Evolutionary conservation across 768 basidiomycete genomes (phyloP).

Genomic region (Amanita fuliginea): DNA sequence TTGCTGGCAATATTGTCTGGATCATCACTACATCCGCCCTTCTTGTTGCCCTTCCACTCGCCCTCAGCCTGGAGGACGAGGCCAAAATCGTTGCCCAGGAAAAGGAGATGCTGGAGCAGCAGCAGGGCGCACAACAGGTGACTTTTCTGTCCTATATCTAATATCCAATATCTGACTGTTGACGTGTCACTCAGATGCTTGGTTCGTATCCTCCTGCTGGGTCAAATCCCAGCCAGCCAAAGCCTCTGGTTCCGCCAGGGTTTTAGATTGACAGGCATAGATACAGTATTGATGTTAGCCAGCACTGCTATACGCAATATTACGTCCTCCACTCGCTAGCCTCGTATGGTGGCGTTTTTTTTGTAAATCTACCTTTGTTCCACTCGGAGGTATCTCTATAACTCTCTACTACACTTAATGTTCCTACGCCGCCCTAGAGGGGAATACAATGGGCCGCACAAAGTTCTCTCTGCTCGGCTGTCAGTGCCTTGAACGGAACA

Average conservation of each 20-base stretch:
- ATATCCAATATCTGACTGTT: constrained; percentile 8
- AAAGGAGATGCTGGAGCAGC: constrained; percentile 87
- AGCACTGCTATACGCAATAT: background rate
- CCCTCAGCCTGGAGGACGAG: constrained; percentile 92
- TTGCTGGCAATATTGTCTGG: constrained; percentile 89
- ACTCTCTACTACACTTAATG: constrained; percentile 10
- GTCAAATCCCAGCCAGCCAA: constrained; percentile 27
- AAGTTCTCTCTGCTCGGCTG: constrained; percentile 43
- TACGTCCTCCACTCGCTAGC: background rate
- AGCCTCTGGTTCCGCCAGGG: constrained; percentile 74
- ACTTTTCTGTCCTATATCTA: constrained; percentile 15
- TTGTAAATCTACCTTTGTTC: constrained; percentile 3
- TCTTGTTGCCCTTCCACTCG: constrained; percentile 87
- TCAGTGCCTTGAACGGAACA: constrained; percentile 8
- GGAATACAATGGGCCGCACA: constrained; percentile 57
- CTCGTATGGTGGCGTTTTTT: background rate
- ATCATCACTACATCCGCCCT: constrained; percentile 89
- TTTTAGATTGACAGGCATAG: constrained; percentile 35
- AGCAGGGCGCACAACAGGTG: constrained; percentile 87
- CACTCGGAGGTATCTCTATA: constrained; percentile 3
- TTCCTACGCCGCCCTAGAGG: constrained; percentile 23
- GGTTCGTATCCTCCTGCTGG: constrained; percentile 44
- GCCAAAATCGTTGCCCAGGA: constrained; percentile 91
- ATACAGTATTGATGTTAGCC: background rate
- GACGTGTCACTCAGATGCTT: constrained; percentile 50